A percentile compares a stretch with the other conserved stretches of the same genome.
Evolutionary conservation across 2,329 filamentous ascomycete genomes (phyloP).

Genomic region (Teratosphaeria gauchensis): DNA sequence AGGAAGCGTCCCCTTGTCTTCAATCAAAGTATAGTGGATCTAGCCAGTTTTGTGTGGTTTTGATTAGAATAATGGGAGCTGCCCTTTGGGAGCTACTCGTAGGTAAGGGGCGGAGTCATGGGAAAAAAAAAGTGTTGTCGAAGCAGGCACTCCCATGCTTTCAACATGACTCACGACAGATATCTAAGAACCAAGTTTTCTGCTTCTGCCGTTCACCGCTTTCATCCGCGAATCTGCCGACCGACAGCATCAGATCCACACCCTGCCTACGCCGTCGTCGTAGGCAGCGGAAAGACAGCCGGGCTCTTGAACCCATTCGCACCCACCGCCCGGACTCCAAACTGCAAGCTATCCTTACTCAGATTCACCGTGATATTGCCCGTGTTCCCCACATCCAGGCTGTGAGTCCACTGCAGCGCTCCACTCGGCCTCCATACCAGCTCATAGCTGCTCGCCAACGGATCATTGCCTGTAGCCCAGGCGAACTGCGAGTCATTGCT

Average conservation of each 20-base stretch:
- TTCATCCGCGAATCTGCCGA: neutral
- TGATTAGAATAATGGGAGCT: too few species aligned
- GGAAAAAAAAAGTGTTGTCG: neutral
- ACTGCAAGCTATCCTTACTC: conserved; percentile 43
- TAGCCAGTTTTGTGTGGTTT: too few species aligned
- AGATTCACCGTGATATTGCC: conserved; percentile 37
- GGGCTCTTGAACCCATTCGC: conserved; percentile 43
- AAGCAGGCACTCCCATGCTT: neutral
- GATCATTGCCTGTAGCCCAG: conserved; percentile 37
- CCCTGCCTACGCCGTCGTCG: neutral
- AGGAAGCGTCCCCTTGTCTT: too few species aligned
- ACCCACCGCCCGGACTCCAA: conserved; percentile 43
- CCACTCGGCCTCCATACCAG: neutral
- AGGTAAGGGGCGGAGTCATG: too few species aligned
- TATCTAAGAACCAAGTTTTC: neutral
- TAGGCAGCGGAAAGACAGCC: conserved; percentile 36
- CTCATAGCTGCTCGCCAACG: conserved; percentile 37
- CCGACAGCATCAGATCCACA: neutral
- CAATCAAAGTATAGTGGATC: too few species aligned
- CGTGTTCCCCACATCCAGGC: conserved; percentile 38
- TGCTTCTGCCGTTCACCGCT: neutral
- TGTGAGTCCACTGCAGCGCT: conserved; percentile 15
- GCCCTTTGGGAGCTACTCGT: too few species aligned
- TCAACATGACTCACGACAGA: neutral
- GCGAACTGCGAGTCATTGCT: conserved; percentile 41